These are phyloP conservation scores for Cryphonectria nitschkei DNA, from an alignment of 2,329 filamentous ascomycete genomes.

Conservation along the genomic window DNA sequence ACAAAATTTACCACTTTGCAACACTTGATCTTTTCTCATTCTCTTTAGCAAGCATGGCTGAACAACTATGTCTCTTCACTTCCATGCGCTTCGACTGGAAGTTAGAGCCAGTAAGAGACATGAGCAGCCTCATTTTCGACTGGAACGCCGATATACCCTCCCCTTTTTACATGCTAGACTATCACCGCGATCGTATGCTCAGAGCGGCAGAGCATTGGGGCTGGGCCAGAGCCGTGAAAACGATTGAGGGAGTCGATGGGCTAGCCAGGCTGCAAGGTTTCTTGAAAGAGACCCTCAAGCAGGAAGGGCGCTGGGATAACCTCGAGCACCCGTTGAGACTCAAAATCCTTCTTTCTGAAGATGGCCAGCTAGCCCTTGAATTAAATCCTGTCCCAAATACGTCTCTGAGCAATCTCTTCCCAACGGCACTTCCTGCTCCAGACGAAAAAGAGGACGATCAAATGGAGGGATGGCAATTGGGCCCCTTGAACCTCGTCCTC, in stretches of 20 bases:
- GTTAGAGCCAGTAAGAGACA: constrained; percentile 50
- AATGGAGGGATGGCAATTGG: constrained; percentile 16
- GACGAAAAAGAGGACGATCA: background rate
- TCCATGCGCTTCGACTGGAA: constrained; percentile 72
- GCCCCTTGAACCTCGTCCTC: constrained; percentile 34
- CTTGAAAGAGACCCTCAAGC: constrained; percentile 37
- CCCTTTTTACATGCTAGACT: constrained; percentile 77
- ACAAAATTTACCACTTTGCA: background rate
- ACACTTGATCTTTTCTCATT: background rate
- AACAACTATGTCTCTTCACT: constrained; percentile 66
- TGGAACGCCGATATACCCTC: constrained; percentile 60
- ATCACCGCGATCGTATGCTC: constrained; percentile 79
- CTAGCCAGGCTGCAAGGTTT: constrained; percentile 47
- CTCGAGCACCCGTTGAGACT: constrained; percentile 49
- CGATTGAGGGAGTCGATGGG: constrained; percentile 51
- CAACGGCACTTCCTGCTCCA: constrained; percentile 56
- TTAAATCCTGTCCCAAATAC: constrained; percentile 42
- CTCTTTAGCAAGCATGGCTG: constrained; percentile 37
- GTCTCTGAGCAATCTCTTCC: constrained; percentile 59
- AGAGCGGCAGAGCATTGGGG: constrained; percentile 60
- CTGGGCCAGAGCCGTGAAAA: constrained; percentile 52
- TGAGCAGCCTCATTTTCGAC: constrained; percentile 45
- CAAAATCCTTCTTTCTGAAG: constrained; percentile 56
- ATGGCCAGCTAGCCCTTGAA: constrained; percentile 52
- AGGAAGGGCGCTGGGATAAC: constrained; percentile 30